These are phyloP conservation scores for Quercus tomentella DNA, from an alignment of 331 rosid species.

Conservation along the genomic window DNA sequence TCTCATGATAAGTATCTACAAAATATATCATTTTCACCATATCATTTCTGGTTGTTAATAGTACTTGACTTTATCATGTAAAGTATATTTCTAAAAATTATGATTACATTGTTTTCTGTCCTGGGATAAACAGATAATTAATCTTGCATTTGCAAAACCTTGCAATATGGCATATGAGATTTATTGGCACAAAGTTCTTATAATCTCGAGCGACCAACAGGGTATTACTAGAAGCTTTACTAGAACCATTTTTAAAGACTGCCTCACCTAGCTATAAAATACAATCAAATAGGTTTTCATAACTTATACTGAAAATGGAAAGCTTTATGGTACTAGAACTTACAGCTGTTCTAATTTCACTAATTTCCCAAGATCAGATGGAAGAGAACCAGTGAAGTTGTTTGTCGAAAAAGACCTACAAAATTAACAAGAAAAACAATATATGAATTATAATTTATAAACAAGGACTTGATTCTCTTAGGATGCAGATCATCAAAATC, in stretches of 20 bases:
- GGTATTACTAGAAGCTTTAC: too few species aligned
- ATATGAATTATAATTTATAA: background rate
- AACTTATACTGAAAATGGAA: too few species aligned
- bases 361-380: slow-evolving; percentile 37
- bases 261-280: too few species aligned
- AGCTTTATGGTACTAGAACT: too few species aligned
- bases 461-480: too few species aligned
- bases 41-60: too few species aligned
- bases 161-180: background rate
- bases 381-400: slow-evolving; percentile 40
- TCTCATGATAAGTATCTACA: background rate
- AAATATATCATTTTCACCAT: background rate
- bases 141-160: background rate
- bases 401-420: slow-evolving; percentile 30
- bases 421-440: slow-evolving; percentile 10
- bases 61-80: background rate
- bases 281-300: too few species aligned
- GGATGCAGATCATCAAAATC: too few species aligned
- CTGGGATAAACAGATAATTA: too few species aligned
- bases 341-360: too few species aligned
- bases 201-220: background rate
- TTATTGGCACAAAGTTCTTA: background rate
- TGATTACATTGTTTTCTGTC: background rate
- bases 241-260: too few species aligned
- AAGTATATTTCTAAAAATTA: background rate